A percentile compares a stretch with the other conserved stretches of the same genome.
Evolutionary conservation across 169 alveolate species (phyloP).

Genomic region (Eimeria brunetti): DNA sequence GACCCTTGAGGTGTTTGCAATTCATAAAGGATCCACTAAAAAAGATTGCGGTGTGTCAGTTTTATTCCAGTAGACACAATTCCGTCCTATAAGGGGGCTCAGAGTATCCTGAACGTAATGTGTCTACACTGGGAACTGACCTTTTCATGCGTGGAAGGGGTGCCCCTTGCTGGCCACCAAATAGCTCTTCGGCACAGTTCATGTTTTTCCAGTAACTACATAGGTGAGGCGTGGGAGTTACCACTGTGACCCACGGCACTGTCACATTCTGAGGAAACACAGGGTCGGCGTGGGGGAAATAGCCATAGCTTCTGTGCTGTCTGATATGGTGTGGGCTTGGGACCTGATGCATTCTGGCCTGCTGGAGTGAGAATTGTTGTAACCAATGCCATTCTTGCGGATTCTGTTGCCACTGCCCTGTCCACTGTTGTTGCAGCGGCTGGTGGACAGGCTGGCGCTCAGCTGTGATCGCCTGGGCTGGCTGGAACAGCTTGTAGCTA

Average conservation of each 20-base stretch:
- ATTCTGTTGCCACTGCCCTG: neutral
- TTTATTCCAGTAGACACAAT: neutral
- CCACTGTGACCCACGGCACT: conserved; percentile 32
- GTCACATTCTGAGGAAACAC: neutral
- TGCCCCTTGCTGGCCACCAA: conserved; percentile 29
- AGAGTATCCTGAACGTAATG: neutral
- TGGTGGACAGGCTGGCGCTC: conserved; percentile 12
- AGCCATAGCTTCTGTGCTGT: neutral
- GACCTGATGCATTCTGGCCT: neutral
- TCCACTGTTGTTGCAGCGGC: conserved; percentile 21
- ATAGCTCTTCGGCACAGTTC: conserved; percentile 43
- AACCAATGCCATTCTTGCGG: conserved; percentile 19
- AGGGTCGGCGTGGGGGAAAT: neutral
- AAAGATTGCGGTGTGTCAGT: neutral
- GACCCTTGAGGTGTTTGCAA: neutral
- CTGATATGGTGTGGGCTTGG: neutral
- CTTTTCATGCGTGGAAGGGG: conserved; percentile 42
- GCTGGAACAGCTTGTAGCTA: conserved; percentile 11
- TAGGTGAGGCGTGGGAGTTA: neutral
- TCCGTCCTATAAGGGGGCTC: neutral
- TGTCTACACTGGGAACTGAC: neutral
- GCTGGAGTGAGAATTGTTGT: conserved; percentile 1
- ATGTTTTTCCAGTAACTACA: conserved; percentile 14
- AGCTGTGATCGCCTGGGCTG: neutral
- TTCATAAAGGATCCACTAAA: neutral